Percentiles rank a stretch among this genome's conserved stretches.
Conservation (phyloP, 2,329 filamentous ascomycete genomes). For the Exophiala bonariae region DNA sequence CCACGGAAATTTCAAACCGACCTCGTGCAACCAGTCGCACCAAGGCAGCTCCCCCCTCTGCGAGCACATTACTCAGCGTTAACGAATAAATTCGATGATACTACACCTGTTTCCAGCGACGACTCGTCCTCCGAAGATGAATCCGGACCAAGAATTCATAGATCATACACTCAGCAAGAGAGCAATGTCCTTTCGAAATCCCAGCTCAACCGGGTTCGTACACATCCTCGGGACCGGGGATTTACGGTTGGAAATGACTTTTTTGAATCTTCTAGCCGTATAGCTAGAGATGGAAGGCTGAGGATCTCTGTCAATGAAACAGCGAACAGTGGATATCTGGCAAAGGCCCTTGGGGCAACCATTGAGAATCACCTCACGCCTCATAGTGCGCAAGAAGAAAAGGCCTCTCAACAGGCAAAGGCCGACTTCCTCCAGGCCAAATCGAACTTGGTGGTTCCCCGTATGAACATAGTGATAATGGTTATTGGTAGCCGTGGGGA, state of each 20-base stretch:
- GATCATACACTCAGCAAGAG: slow-evolving; percentile 13
- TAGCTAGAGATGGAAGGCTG: slow-evolving; percentile 68
- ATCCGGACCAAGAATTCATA: slow-evolving; percentile 6
- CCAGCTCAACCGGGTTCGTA: slow-evolving; percentile 23
- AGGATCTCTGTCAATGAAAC: slow-evolving; percentile 73
- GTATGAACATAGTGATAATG: slow-evolving; percentile 78
- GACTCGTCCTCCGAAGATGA: slow-evolving; percentile 19
- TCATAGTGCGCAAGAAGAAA: slow-evolving; percentile 32
- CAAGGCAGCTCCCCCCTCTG: slow-evolving; percentile 3
- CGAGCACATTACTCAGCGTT: slow-evolving; percentile 10
- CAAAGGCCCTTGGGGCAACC: slow-evolving; percentile 68
- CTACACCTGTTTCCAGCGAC: slow-evolving; percentile 11
- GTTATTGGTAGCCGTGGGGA: slow-evolving; percentile 80
- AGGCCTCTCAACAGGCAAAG: slow-evolving; percentile 15
- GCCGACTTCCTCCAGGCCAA: slow-evolving; percentile 28
- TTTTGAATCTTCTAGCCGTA: slow-evolving; percentile 47
- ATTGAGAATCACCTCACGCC: slow-evolving; percentile 55
- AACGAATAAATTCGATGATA: slow-evolving; percentile 1
- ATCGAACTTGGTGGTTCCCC: slow-evolving; percentile 40
- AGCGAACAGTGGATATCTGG: slow-evolving; percentile 68
- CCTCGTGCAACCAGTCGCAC: slow-evolving; percentile 9
- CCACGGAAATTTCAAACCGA: slow-evolving; percentile 19
- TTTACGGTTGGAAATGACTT: slow-evolving; percentile 23
- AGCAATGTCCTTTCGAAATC: slow-evolving; percentile 14
- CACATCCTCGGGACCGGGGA: slow-evolving; percentile 6